Base-by-base conservation (phyloP, 129 eudicot species). In the Arctium minus region DNA sequence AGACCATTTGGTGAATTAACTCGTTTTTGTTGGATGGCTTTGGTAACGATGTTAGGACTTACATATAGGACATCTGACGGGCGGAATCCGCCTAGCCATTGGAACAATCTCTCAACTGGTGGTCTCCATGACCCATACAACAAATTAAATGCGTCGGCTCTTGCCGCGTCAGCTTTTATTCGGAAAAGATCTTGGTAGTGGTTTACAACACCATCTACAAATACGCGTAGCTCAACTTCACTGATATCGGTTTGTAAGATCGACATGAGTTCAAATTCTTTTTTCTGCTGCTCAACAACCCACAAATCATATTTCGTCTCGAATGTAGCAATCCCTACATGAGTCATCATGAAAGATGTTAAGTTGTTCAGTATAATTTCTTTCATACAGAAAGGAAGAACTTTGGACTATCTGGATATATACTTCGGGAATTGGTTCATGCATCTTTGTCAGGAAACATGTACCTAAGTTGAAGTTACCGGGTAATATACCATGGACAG, bases 71-170 rank as follows among this genome's bases (percentile, higher is more conserved):
- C 85, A 76, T 94, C 92, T 4, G 98, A 94, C 1, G 98, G 96
- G 2, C 89, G 86, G 60, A 94, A 94, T 64, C 98, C 98, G 18
- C 98, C 98, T 33, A 94, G 84, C 98, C 98, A 94, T 13, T 88
- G 90, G 86, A 94, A 92, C 65, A 94, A 82, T 42, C 91, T 88
- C 86, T 94, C 98, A 32, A 92, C 90, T 0, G 98, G 87, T 42
- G 98, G 82, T 82, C 86, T 89, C 96, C 96, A 94, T 37, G 87
- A 78, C 64, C 98, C 98, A 32, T 88, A 91, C 62, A 91, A 80
- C 82, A 94, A 72, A 82, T 87, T 87, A 89, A 94, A 91, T 46
- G 88, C 91, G 68, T 94, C 97, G 27, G 85, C 76, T 83, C 87
- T 94, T 10, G 98, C 98, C 15, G 96, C 98, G 18, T 89, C 91